phyloP scores from a whole-genome alignment of 108 stramenopile genomes.

The Phaeodactylum tricornutum region DNA sequence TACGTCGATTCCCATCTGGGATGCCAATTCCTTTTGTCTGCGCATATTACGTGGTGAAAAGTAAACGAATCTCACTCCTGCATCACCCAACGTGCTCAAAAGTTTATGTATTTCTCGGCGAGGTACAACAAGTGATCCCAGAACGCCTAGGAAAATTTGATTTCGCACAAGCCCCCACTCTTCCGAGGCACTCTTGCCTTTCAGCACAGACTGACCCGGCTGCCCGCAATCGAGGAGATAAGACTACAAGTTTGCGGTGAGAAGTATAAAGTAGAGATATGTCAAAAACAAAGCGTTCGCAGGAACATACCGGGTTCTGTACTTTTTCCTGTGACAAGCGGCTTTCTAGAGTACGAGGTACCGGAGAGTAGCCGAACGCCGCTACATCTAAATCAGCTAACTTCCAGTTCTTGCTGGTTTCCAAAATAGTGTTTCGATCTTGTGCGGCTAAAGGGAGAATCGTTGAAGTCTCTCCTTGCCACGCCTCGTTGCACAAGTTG shows the following conservation, averaged over 20 bases:
- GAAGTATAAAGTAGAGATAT: no score
- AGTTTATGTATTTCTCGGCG: conserved; percentile 83
- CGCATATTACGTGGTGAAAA: conserved; percentile 97
- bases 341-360: conserved; percentile 75
- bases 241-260: no score
- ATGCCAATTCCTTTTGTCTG: conserved; percentile 88
- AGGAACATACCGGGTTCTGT: neutral
- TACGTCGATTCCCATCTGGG: conserved; percentile 90
- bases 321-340: neutral
- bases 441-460: conserved; percentile 61
- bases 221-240: conserved; percentile 8
- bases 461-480: conserved; percentile 75
- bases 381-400: conserved; percentile 84
- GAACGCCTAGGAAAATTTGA: conserved; percentile 93
- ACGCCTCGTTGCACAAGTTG: conserved; percentile 52
- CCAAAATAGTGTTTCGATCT: conserved; percentile 63
- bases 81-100: conserved; percentile 65
- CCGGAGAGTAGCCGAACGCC: conserved; percentile 89
- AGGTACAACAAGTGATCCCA: conserved; percentile 83
- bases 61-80: conserved; percentile 95
- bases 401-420: conserved; percentile 77
- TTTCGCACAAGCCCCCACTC: conserved; percentile 66
- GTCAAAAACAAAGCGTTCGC: no score
- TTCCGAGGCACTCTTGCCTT: conserved; percentile 18
- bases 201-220: conserved; percentile 11